Conservation (phyloP, 768 basidiomycete genomes). For the Sarcomyxa edulis region DNA sequence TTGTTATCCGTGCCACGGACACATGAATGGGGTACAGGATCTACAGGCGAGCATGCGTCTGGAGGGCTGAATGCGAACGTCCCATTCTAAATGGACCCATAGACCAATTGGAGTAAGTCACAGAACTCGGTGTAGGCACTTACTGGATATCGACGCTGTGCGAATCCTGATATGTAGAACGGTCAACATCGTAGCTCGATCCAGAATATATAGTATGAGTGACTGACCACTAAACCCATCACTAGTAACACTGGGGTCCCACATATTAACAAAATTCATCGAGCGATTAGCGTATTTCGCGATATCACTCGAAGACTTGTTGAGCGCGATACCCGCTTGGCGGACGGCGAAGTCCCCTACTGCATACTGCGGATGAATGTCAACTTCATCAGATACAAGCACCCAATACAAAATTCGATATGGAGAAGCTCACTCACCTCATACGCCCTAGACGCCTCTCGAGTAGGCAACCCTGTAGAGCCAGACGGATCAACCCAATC, state of each 20-base stretch:
- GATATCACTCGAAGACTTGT: slow-evolving; percentile 32
- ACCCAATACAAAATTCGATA: too few relatives aligned
- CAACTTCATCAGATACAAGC: background rate
- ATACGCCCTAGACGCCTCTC: slow-evolving; percentile 43
- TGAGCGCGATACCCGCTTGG: slow-evolving; percentile 38
- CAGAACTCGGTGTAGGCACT: slow-evolving; percentile 13
- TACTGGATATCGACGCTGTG: slow-evolving; percentile 38
- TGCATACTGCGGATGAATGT: slow-evolving; percentile 39
- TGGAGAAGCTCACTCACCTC: slow-evolving; percentile 26
- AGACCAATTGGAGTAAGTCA: background rate
- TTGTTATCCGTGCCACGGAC: slow-evolving; percentile 44
- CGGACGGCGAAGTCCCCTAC: slow-evolving; percentile 48
- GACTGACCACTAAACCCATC: slow-evolving; percentile 48
- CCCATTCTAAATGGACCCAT: slow-evolving; percentile 30
- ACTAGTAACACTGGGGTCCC: slow-evolving; percentile 37
- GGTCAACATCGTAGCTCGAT: too few relatives aligned
- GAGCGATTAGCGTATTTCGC: slow-evolving; percentile 41
- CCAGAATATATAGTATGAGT: too few relatives aligned
- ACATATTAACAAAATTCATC: slow-evolving; percentile 48
- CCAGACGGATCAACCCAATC: slow-evolving; percentile 44
- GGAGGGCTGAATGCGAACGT: slow-evolving; percentile 46
- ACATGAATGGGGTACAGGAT: slow-evolving; percentile 41
- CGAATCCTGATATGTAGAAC: too few relatives aligned
- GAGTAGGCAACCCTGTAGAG: slow-evolving; percentile 39
- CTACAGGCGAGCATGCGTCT: slow-evolving; percentile 44